These are phyloP conservation scores for Zygotorulaspora danielsina DNA, from an alignment of 805 yeast genomes.

Conservation along the genomic window DNA sequence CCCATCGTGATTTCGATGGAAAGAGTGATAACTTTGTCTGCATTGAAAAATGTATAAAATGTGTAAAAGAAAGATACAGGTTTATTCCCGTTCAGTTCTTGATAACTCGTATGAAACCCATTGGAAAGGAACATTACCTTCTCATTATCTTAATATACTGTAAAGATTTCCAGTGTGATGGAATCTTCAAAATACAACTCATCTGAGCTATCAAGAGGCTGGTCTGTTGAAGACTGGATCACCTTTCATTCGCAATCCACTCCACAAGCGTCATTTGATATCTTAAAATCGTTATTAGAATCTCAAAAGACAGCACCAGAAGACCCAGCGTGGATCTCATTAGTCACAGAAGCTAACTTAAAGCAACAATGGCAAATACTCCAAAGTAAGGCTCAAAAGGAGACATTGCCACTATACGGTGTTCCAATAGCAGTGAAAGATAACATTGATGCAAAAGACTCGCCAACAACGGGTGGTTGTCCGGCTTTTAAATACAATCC, in stretches of 20 bases:
- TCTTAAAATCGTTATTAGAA: constrained; percentile 44
- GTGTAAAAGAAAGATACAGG: no score
- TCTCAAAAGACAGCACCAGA: constrained; percentile 44
- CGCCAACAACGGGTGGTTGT: constrained; percentile 92
- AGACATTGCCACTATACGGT: constrained; percentile 70
- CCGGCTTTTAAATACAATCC: constrained; percentile 76
- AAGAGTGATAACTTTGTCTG: no score
- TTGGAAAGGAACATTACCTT: no score
- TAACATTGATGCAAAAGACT: constrained; percentile 81
- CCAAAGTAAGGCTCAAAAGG: constrained; percentile 55
- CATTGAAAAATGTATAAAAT: no score
- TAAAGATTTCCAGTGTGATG: not conserved
- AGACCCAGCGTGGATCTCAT: constrained; percentile 92
- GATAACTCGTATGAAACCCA: no score
- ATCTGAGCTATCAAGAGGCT: constrained; percentile 42
- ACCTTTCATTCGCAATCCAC: constrained; percentile 59
- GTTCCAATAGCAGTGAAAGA: constrained; percentile 95
- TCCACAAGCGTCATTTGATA: constrained; percentile 54
- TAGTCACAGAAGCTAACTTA: constrained; percentile 59
- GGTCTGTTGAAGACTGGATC: constrained; percentile 81
- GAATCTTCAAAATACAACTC: constrained; percentile 1
- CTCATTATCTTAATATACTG: no score
- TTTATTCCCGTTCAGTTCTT: no score
- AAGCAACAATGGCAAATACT: constrained; percentile 73
- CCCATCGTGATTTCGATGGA: no score